Evolutionary conservation across 768 basidiomycete genomes (phyloP), one percentile per base, ranked within the genome.

Genomic region (Suillus plorans): DNA sequence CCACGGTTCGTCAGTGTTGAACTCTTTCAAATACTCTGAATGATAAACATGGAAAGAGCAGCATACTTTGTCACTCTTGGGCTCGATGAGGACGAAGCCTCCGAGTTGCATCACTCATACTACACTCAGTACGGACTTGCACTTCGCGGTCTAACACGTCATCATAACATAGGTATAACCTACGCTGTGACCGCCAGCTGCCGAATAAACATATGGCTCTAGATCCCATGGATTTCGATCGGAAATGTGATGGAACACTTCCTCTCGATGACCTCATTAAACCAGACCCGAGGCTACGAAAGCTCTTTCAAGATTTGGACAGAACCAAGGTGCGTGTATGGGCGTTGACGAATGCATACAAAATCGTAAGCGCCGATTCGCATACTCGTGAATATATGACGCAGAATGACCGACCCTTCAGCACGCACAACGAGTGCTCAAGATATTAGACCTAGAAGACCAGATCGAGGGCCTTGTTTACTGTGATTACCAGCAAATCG

Each of bases 311-410:
- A 73, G 91, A 95, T 71, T 86, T 95, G 37, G 91, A 95, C 71
- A 85, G 88, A 56, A 82, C 80, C 36, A 94, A 91, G 73, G 85
- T 82, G 10, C 84, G 86, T n/a, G 87, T 95, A 5, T 95, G 93
- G 93, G 92, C 85, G 3, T 76, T 95, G 50, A 95, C 94, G 4
- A 95, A 95, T 71, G 94, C 94, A 13, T 94, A 94, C 73, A 81
- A 82, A 63, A 80, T 85, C 28, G 93, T 93, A 74, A 25, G 76
- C 62, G 34, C 14, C n/a, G 53, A 82, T 76, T 49, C 44, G 6
- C 22, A 10, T 45, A 41, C n/a, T 31, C 9, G 41, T 31, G 37
- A 39, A 63, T 50, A 62, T 57, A 70, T 68, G 49, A 68, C 25
- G 8, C 57, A 59, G 9, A 62, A 34, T 49, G 10, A 37, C 36